A percentile compares a stretch with the other conserved stretches of the same genome.
Evolutionary conservation across 2,329 filamentous ascomycete genomes (phyloP).

Genomic region (Colletotrichum tropicicola): DNA sequence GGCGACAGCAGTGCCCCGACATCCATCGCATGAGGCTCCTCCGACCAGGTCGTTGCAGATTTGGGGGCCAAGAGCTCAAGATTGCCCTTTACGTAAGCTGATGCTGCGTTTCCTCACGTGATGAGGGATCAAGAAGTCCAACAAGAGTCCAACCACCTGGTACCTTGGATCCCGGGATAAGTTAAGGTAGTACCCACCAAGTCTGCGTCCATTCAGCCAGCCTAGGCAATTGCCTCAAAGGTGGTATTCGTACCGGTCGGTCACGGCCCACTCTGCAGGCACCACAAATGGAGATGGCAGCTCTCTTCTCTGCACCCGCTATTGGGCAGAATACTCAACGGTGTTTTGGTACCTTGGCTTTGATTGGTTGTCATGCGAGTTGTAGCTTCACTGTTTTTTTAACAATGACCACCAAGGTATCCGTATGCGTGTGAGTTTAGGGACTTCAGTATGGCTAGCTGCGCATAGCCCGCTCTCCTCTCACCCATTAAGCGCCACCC

Average conservation of each 20-base stretch:
- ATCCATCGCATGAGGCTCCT: constrained; percentile 2
- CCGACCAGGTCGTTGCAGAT: not conserved
- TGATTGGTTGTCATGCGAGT: constrained; percentile 21
- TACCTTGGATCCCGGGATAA: not conserved
- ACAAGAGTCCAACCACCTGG: constrained; percentile 15
- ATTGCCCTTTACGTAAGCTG: constrained; percentile 1
- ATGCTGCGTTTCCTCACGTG: not conserved
- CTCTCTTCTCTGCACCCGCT: not conserved
- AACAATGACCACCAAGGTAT: not conserved
- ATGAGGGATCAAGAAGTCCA: not conserved
- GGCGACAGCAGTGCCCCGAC: not conserved
- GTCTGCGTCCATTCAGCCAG: not conserved
- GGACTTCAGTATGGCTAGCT: no score
- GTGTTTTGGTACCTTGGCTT: not conserved
- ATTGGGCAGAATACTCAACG: constrained; percentile 23
- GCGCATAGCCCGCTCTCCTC: no score
- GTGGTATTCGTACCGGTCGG: not conserved
- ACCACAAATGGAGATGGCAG: not conserved
- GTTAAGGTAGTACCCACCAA: not conserved
- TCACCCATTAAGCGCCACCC: no score
- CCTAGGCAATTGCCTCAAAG: not conserved
- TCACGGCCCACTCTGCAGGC: constrained; percentile 3
- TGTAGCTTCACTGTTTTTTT: constrained; percentile 2
- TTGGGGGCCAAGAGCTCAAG: constrained; percentile 3
- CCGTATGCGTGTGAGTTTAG: not conserved